phyloP scores from a whole-genome alignment of 2,329 filamentous ascomycete genomes.

The Colletotrichum sublineola region DNA sequence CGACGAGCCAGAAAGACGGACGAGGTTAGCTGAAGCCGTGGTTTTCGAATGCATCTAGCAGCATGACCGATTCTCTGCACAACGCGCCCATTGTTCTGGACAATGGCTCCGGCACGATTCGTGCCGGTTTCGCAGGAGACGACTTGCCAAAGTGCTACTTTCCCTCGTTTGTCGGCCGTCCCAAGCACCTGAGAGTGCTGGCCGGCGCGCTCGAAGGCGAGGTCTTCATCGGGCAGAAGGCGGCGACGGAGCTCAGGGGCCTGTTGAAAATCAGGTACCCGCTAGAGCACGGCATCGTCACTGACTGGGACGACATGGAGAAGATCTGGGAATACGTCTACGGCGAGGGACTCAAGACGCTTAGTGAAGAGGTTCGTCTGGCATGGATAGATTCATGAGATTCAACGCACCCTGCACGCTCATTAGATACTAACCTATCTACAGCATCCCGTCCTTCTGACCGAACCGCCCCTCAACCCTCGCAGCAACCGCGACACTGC shows the following conservation, averaged over 20 bases:
- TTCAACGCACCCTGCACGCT: neutral
- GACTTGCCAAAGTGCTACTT: slow-evolving; percentile 98
- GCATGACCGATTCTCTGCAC: slow-evolving; percentile 78
- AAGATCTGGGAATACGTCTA: slow-evolving; percentile 99
- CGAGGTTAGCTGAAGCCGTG: neutral
- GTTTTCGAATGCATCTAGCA: slow-evolving; percentile 42
- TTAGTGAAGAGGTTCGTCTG: slow-evolving; percentile 86
- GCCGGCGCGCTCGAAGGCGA: slow-evolving; percentile 98
- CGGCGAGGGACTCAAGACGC: slow-evolving; percentile 92
- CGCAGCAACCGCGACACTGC: slow-evolving; percentile 95
- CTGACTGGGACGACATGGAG: slow-evolving; percentile 99
- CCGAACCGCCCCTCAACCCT: slow-evolving; percentile 95
- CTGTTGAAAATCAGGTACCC: slow-evolving; percentile 96
- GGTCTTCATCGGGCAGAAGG: slow-evolving; percentile 93
- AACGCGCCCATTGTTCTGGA: slow-evolving; percentile 99
- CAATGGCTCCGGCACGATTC: slow-evolving; percentile 97
- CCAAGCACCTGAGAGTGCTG: slow-evolving; percentile 93
- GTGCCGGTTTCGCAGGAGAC: slow-evolving; percentile 96
- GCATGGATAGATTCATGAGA: neutral
- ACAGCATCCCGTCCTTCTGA: slow-evolving; percentile 93
- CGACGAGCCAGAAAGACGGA: slow-evolving; percentile 18
- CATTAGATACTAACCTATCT: slow-evolving; percentile 41
- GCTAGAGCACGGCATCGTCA: slow-evolving; percentile 97
- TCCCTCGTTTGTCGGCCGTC: slow-evolving; percentile 95
- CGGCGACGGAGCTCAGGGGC: slow-evolving; percentile 88